These are phyloP conservation scores for Naegleria lovaniensis DNA, from an alignment of 208 protist species.

Conservation along the genomic window DNA sequence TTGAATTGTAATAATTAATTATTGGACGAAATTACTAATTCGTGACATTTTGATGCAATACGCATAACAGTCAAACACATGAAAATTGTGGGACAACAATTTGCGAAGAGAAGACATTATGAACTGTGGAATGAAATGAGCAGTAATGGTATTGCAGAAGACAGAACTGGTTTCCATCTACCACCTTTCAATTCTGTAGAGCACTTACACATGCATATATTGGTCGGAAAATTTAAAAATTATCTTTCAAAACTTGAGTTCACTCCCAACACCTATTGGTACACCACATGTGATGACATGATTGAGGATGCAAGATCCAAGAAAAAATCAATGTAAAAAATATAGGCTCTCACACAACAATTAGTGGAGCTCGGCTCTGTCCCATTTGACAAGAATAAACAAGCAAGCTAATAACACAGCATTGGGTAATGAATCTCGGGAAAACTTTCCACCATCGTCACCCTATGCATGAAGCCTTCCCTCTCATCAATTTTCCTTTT, in stretches of 20 bases:
- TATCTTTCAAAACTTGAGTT: neutral
- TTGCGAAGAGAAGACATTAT: neutral
- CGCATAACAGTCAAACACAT: neutral
- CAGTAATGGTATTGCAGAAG: neutral
- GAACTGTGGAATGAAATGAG: neutral
- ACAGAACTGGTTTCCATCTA: neutral
- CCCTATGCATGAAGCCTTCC: too few species aligned
- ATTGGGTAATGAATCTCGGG: too few species aligned
- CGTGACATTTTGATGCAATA: neutral
- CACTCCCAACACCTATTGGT: neutral
- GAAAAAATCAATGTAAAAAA: neutral
- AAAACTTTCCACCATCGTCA: too few species aligned
- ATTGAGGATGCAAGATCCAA: neutral
- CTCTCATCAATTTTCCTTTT: too few species aligned
- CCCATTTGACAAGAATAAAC: too few species aligned
- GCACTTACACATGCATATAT: neutral
- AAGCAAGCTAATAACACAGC: too few species aligned
- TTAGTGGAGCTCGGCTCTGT: too few species aligned
- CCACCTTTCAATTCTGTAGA: neutral
- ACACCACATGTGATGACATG: neutral
- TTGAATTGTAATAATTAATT: too few species aligned
- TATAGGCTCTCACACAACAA: too few species aligned
- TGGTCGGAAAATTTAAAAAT: neutral
- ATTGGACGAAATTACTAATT: too few species aligned
- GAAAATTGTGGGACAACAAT: neutral